A percentile compares a stretch with the other conserved stretches of the same genome.
These are phyloP conservation scores for Verticillium nonalfalfae DNA, from an alignment of 2,329 filamentous ascomycete genomes.

Conservation along the genomic window DNA sequence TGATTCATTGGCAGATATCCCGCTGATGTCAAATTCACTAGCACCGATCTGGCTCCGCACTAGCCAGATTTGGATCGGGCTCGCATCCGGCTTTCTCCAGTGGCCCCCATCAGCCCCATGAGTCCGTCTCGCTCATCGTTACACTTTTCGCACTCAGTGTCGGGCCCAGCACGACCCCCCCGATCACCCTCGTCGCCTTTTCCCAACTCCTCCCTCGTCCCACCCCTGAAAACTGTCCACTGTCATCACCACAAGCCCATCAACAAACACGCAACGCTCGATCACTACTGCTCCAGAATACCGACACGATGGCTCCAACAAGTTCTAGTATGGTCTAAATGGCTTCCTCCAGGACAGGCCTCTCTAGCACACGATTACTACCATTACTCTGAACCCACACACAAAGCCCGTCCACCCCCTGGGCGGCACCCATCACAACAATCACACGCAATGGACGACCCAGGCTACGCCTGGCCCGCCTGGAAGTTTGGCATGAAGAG, in stretches of 20 bases:
- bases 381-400: neutral
- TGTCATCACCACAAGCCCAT: conserved; percentile 13
- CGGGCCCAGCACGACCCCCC: conserved; percentile 2
- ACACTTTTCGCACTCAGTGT: neutral
- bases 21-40: neutral
- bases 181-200: neutral
- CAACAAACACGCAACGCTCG: conserved; percentile 7
- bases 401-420: neutral
- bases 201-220: conserved; percentile 1
- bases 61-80: neutral
- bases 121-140: neutral
- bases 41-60: neutral
- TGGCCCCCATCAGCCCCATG: neutral
- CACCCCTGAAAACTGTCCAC: conserved; percentile 1
- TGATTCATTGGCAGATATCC: neutral
- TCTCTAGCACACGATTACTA: neutral
- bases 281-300: neutral
- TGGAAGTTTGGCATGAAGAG: conserved; percentile 60
- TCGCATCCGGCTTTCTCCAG: neutral
- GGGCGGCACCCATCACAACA: neutral
- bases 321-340: conserved; percentile 11
- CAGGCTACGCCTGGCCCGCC: conserved; percentile 46
- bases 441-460: conserved; percentile 43
- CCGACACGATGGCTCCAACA: conserved; percentile 11
- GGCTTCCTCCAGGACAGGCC: neutral